Percentiles rank a stretch among this genome's conserved stretches.
Evolutionary conservation across 2,329 filamentous ascomycete species (phyloP).

Genomic region (Microascus cirrosus): DNA sequence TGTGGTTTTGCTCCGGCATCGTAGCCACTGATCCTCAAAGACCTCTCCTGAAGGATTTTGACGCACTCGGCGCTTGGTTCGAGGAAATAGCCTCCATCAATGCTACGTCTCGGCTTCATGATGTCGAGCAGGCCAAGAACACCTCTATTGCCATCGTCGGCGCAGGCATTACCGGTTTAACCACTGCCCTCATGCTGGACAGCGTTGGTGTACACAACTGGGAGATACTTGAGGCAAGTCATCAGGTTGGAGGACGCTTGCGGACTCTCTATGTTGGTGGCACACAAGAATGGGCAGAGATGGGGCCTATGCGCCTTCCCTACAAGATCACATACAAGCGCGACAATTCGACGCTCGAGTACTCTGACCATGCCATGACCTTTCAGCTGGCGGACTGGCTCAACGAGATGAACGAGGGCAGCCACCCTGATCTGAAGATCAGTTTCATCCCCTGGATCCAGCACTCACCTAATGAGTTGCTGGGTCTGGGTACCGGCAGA

Average conservation of each 20-base stretch:
- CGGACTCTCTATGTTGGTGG: slow-evolving; percentile 51
- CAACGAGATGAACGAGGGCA: slow-evolving; percentile 44
- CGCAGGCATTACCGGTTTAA: slow-evolving; percentile 53
- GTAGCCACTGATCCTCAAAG: no score
- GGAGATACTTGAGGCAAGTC: slow-evolving; percentile 48
- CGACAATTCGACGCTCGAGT: slow-evolving; percentile 44
- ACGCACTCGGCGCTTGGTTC: no score
- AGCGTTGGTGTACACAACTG: slow-evolving; percentile 46
- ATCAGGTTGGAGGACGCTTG: slow-evolving; percentile 51
- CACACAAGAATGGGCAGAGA: slow-evolving; percentile 43
- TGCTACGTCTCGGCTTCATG: slow-evolving; percentile 11
- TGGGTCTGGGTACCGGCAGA: slow-evolving; percentile 32
- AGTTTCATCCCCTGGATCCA: slow-evolving; percentile 55
- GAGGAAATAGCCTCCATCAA: no score
- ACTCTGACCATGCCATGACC: slow-evolving; percentile 52
- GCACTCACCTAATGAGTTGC: slow-evolving; percentile 37
- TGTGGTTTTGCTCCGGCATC: no score
- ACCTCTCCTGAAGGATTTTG: no score
- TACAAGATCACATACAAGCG: slow-evolving; percentile 35
- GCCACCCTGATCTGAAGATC: slow-evolving; percentile 30
- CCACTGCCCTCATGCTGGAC: slow-evolving; percentile 41
- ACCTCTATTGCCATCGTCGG: slow-evolving; percentile 53
- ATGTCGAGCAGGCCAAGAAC: slow-evolving; percentile 39
- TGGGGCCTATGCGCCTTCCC: slow-evolving; percentile 56
- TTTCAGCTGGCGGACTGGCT: slow-evolving; percentile 51